Evolutionary conservation across 1,284 basidiomycete genomes (phyloP).

Genomic region (Ustilago lituana): DNA sequence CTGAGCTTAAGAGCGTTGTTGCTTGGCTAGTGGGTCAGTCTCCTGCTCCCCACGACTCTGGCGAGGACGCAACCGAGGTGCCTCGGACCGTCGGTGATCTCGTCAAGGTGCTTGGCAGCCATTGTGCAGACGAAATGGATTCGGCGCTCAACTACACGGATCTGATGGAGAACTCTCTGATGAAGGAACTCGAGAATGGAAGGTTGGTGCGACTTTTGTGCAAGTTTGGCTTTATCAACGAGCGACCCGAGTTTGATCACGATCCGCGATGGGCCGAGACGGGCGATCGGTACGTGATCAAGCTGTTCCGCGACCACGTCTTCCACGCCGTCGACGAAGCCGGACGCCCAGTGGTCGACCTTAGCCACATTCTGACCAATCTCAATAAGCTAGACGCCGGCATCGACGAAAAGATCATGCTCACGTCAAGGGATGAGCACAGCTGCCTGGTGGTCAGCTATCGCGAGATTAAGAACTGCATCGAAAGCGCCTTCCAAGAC

Average conservation of each 20-base stretch:
- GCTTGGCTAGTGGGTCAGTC: conserved; percentile 76
- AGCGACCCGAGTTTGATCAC: conserved; percentile 95
- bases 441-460: conserved; percentile 96
- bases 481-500: conserved; percentile 62
- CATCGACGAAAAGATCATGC: conserved; percentile 91
- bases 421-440: conserved; percentile 92
- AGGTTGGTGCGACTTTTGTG: conserved; percentile 88
- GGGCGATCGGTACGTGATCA: conserved; percentile 96
- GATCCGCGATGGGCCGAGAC: conserved; percentile 98
- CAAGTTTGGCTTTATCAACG: conserved; percentile 98
- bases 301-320: conserved; percentile 96
- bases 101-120: conserved; percentile 79
- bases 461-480: conserved; percentile 73
- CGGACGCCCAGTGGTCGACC: conserved; percentile 87
- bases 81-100: conserved; percentile 79
- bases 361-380: conserved; percentile 64
- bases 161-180: conserved; percentile 82
- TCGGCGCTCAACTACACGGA: conserved; percentile 82
- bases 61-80: conserved; percentile 19
- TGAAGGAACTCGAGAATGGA: conserved; percentile 94
- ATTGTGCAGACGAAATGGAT: conserved; percentile 82
- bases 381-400: conserved; percentile 81
- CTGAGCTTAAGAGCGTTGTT: conserved; percentile 82
- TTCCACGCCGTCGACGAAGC: conserved; percentile 96
- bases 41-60: conserved; percentile 12